These are phyloP conservation scores for Suhomyces maxii DNA, from an alignment of 1,139 yeast genomes.

Conservation along the genomic window DNA sequence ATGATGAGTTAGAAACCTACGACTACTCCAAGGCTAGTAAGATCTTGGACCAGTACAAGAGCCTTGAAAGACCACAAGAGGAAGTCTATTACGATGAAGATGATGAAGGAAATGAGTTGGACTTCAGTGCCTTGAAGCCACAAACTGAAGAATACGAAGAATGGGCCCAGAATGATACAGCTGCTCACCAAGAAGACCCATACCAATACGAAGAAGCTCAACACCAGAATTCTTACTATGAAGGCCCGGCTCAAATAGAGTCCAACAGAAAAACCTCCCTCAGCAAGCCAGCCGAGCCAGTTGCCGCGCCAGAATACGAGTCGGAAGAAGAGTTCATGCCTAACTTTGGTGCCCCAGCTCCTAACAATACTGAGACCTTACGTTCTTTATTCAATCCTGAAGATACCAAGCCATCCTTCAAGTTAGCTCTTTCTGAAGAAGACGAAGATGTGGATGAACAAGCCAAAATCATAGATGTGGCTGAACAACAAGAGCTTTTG, in stretches of 20 bases:
- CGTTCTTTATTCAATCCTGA: slow-evolving; percentile 63
- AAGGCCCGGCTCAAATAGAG: too few species aligned
- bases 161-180: not conserved
- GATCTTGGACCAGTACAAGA: slow-evolving; percentile 24
- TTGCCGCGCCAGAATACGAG: slow-evolving; percentile 8
- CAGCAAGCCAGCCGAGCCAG: too few species aligned
- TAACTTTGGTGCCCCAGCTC: slow-evolving; percentile 38
- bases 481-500: slow-evolving; percentile 28
- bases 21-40: slow-evolving; percentile 18
- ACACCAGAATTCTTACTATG: not conserved
- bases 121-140: slow-evolving; percentile 21
- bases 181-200: not conserved
- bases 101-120: slow-evolving; percentile 41
- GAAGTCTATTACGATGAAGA: slow-evolving; percentile 46
- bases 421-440: slow-evolving; percentile 34
- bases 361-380: slow-evolving; percentile 57
- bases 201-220: not conserved
- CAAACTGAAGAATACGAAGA: not conserved
- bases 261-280: too few species aligned
- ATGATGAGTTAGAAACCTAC: slow-evolving; percentile 16
- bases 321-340: slow-evolving; percentile 54
- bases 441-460: slow-evolving; percentile 39
- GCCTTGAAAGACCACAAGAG: slow-evolving; percentile 26
- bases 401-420: slow-evolving; percentile 23
- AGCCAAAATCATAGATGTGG: slow-evolving; percentile 15